Base-by-base conservation (phyloP, 495 filamentous ascomycete species). In the Aspergillus avenaceus region DNA sequence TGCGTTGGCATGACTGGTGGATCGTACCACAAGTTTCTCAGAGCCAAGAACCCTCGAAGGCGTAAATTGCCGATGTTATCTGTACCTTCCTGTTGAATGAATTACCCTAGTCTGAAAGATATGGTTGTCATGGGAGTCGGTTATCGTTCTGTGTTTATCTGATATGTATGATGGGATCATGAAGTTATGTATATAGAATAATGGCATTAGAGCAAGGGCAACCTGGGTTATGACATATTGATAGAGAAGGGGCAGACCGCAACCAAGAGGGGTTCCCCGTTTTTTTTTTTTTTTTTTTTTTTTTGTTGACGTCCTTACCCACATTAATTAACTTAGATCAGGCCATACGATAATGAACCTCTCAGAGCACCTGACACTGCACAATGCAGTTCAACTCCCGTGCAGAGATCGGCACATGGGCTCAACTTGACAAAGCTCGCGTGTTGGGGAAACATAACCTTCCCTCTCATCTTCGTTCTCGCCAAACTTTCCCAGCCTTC, bases 1-100 rank as follows among this genome's bases (percentile, higher is more conserved):
- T 66, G 16, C 71, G 64, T 32, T 85, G 86, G 72, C 82, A 87
- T 70, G 82, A 84, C 55, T 89, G 84, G 82, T 93, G 88, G 88
- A 73, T 83, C 51, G 84, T 91, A 49, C 87, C 86, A 5, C 84
- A 83, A 62, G 54, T 91, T 34, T 59, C 52, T 4, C 59, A 59
- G 45, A 60, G 54, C 22, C 57, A 11, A 59, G 57, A 13, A 5
- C 23, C 12, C 27, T 29, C 31, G 16, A 52, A 29, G 21, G 25
- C 38, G 13, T 41, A 41, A 50, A 27, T 27, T 37, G 16, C 25
- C n/a, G 7, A 49, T 32, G 37, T 13, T 18, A 36, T 14, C 13
- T n/a, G n/a, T 37, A 9, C 14, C 25, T n/a, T n/a, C n/a, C n/a
- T 5, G 16, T 16, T 13, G 45, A 18, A 22, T 16, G 34, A 13